These are phyloP conservation scores for Gynochthodes officinalis DNA, from an alignment of 257 asterid species.

Conservation along the genomic window DNA sequence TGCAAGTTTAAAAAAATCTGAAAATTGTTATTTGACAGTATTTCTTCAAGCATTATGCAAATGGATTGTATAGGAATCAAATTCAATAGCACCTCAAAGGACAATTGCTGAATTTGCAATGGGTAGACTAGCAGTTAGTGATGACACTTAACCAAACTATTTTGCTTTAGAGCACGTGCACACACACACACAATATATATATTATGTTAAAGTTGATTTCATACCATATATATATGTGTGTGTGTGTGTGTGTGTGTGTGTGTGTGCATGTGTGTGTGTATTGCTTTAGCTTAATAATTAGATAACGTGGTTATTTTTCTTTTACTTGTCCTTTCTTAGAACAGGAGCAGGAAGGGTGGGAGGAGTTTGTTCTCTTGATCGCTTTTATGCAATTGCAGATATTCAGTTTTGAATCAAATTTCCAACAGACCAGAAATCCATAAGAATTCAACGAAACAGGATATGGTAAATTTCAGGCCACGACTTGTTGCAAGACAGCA, in stretches of 20 bases:
- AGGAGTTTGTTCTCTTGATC: background rate
- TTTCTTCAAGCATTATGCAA: background rate
- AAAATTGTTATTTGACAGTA: background rate
- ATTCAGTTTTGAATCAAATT: background rate
- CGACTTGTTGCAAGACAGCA: constrained; percentile 3
- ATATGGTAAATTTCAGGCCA: too few species aligned
- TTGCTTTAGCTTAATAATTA: background rate
- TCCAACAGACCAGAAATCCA: background rate
- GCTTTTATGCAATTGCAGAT: background rate
- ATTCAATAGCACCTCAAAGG: background rate
- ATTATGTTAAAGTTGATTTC: too few species aligned
- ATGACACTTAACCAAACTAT: background rate
- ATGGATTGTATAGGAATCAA: background rate
- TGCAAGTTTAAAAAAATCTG: background rate
- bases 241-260: too few species aligned
- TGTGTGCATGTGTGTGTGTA: too few species aligned
- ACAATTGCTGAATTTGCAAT: background rate
- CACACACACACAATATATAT: too few species aligned
- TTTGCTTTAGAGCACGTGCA: background rate
- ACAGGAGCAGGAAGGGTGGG: background rate
- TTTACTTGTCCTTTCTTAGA: background rate
- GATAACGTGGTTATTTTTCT: background rate
- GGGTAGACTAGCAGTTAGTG: background rate
- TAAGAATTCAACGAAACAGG: background rate
- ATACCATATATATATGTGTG: too few species aligned